These are phyloP conservation scores for Ophiostoma ips DNA, from an alignment of 2,329 filamentous ascomycete species.

Conservation along the genomic window DNA sequence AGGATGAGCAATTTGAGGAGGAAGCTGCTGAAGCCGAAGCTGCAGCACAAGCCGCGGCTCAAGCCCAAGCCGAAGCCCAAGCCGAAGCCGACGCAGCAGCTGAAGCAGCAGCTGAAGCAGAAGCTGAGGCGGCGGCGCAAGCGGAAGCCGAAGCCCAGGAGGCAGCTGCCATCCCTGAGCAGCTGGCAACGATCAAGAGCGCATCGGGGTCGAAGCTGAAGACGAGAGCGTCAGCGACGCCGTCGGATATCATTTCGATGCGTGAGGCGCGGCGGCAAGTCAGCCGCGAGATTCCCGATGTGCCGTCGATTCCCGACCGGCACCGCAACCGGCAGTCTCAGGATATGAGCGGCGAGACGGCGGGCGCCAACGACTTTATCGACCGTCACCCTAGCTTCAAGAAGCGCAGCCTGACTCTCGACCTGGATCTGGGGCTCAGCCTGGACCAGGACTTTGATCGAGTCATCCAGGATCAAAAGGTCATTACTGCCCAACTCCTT, in stretches of 20 bases:
- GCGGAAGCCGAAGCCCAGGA: constrained; percentile 20
- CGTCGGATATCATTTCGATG: constrained; percentile 72
- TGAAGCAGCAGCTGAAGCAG: neutral
- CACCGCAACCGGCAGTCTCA: constrained; percentile 42
- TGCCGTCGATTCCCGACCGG: constrained; percentile 48
- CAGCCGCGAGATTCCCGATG: constrained; percentile 53
- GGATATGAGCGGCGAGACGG: constrained; percentile 26
- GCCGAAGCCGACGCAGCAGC: neutral
- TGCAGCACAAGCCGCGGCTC: no score
- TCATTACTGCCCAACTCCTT: constrained; percentile 38
- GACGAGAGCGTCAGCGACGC: constrained; percentile 76
- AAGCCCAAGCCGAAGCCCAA: no score
- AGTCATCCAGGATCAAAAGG: constrained; percentile 95
- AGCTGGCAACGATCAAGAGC: constrained; percentile 68
- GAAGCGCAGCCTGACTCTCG: constrained; percentile 68
- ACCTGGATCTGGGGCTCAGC: constrained; percentile 71
- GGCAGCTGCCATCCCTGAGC: constrained; percentile 60
- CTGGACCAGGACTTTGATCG: constrained; percentile 88
- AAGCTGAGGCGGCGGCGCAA: neutral
- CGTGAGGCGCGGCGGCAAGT: constrained; percentile 73
- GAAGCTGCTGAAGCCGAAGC: neutral
- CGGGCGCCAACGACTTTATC: constrained; percentile 26
- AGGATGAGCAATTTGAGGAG: constrained; percentile 14
- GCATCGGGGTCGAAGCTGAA: constrained; percentile 76
- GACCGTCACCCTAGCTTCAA: constrained; percentile 61